Evolutionary conservation across 2,329 filamentous ascomycete genomes (phyloP), one percentile per base, ranked within the genome.

Genomic region (Stylonectria norvegica): DNA sequence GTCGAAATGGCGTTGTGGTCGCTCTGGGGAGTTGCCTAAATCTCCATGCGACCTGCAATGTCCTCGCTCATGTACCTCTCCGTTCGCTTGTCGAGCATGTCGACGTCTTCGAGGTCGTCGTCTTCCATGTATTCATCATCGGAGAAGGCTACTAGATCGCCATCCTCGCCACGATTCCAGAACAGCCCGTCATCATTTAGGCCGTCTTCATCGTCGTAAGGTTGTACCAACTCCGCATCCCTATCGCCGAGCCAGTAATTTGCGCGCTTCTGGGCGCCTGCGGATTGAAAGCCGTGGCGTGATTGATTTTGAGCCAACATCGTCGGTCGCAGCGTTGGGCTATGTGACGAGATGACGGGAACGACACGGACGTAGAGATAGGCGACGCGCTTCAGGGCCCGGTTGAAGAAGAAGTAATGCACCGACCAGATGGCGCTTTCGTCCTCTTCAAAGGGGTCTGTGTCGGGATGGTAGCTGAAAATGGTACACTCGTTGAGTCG

Each of bases 361-460:
- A 96, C 80, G n/a, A 88, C 90, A 46, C 91, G 85, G 32, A 96
- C 79, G 59, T 96, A 94, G 32, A 98, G 71, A 62, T 98, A 98
- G 45, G 89, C 90, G 14, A 98, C 91, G 29, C 93, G 82, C 71
- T 97, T 97, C 59, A 85, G 78, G 18, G 83, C 74, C 58, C 91
- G 91, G 72, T 95, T 96, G 76, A 96, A 97, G 65, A 97, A 95
- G 71, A 98, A 95, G 66, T 95, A 96, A 64, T 97, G 90, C 48
- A 90, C 76, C 35, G 87, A 89, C 91, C 91, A 98, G 48, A 98
- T 90, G 8, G 90, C 85, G 47, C 88, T 87, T 59, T 96, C 89
- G 47, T 95, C 90, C 48, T 89, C 89, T 55, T 90, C 85, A 56
- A 94, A 95, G 0, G 89, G 89, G 58, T 95, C 90, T 46, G 90